A percentile compares a stretch with the other conserved stretches of the same genome.
phyloP scores from a whole-genome alignment of 768 basidiomycete species.

The Russula compacta region DNA sequence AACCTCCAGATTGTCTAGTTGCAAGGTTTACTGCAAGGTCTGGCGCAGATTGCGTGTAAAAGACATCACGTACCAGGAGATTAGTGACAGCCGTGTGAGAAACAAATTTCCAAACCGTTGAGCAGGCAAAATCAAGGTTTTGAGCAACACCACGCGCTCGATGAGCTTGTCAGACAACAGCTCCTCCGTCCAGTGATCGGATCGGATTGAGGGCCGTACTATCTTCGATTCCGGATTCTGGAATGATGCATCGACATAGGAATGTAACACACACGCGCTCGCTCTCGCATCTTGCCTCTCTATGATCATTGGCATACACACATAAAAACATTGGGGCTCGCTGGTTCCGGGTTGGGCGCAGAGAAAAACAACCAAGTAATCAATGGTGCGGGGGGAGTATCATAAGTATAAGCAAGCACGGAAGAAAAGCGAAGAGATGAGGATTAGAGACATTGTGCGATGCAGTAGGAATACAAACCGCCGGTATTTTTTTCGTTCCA shows the following conservation, averaged over 20 bases:
- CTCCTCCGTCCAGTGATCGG: neutral
- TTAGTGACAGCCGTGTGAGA: neutral
- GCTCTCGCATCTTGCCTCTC: slow-evolving; percentile 13
- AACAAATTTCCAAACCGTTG: neutral
- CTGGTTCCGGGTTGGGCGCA: slow-evolving; percentile 10
- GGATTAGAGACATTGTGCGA: slow-evolving; percentile 14
- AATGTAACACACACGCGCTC: neutral
- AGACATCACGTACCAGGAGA: neutral
- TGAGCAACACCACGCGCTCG: neutral
- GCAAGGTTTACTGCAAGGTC: neutral
- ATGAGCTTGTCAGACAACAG: neutral
- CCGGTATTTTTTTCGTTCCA: slow-evolving; percentile 13
- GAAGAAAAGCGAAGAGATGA: slow-evolving; percentile 6
- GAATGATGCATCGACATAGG: neutral
- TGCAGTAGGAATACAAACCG: slow-evolving; percentile 18
- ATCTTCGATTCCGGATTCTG: neutral
- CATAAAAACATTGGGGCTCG: slow-evolving; percentile 12
- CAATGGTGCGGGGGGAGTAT: slow-evolving; percentile 11
- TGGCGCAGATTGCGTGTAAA: neutral
- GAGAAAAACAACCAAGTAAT: slow-evolving; percentile 14
- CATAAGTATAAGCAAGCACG: slow-evolving; percentile 20
- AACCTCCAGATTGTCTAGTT: neutral
- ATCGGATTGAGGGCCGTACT: neutral
- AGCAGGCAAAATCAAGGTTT: neutral
- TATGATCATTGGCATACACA: slow-evolving; percentile 15